Conservation (phyloP, 2,329 filamentous ascomycete genomes). For the Peltaster fructicola region DNA sequence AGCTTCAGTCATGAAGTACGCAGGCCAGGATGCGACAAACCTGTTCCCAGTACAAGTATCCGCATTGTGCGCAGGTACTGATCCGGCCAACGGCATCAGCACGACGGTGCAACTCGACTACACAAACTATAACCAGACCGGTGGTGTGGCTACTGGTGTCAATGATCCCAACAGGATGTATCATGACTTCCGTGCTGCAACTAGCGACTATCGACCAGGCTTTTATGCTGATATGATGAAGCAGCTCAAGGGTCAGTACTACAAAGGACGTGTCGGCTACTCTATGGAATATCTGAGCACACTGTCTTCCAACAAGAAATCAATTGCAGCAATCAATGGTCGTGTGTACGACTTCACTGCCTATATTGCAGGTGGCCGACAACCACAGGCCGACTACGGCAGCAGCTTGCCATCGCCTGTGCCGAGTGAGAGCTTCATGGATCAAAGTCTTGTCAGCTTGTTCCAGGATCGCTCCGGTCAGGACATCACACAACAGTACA, state of each 20-base stretch:
- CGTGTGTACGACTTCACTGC: constrained; percentile 79
- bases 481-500: constrained; percentile 74
- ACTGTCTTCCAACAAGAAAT: constrained; percentile 32
- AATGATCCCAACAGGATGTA: constrained; percentile 60
- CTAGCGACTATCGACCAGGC: constrained; percentile 64
- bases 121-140: constrained; percentile 52
- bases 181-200: constrained; percentile 82
- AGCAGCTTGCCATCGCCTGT: constrained; percentile 28
- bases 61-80: constrained; percentile 66
- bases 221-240: constrained; percentile 89
- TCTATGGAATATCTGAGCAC: constrained; percentile 58
- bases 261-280: constrained; percentile 77
- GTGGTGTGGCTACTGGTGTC: constrained; percentile 46
- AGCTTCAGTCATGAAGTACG: constrained; percentile 58
- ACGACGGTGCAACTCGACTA: constrained; percentile 72
- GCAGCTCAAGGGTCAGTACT: constrained; percentile 57
- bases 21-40: constrained; percentile 67
- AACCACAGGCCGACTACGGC: constrained; percentile 39
- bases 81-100: constrained; percentile 47
- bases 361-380: constrained; percentile 61
- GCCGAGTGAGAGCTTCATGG: constrained; percentile 62
- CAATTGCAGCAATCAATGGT: constrained; percentile 61
- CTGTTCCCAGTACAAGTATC: constrained; percentile 92
- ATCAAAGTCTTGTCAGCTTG: constrained; percentile 50
- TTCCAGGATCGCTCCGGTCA: constrained; percentile 60